A percentile compares a stretch with the other conserved stretches of the same genome.
phyloP scores from a whole-genome alignment of 176 grass and related monocot species.

The Pharus latifolius region DNA sequence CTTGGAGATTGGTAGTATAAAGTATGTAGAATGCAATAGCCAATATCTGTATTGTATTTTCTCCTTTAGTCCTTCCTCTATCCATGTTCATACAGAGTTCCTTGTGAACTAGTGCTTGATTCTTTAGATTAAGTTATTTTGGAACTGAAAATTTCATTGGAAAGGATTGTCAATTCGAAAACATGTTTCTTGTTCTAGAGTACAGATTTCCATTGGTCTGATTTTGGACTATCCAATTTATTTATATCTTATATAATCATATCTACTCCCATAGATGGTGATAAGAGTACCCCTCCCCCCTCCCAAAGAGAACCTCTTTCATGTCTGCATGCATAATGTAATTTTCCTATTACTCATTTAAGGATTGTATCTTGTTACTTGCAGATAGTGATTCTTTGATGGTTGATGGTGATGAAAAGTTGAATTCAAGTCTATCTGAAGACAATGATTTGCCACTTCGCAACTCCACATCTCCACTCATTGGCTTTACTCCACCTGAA shows the following conservation, averaged over 20 bases:
- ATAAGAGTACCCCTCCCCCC: too few relatives aligned
- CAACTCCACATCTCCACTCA: constrained; percentile 15
- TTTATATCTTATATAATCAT: not conserved
- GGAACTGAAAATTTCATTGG: not conserved
- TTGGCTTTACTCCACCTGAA: constrained; percentile 8
- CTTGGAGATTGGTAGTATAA: not conserved
- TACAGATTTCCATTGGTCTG: not conserved
- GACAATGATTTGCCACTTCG: constrained; percentile 15
- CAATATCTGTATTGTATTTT: not conserved
- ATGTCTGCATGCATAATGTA: not conserved
- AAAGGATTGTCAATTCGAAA: not conserved
- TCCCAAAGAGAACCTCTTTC: not conserved
- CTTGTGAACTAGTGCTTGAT: not conserved
- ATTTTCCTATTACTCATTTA: not conserved
- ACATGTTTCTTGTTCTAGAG: not conserved
- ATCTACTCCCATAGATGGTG: not conserved
- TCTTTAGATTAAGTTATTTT: not conserved
- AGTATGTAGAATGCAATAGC: not conserved
- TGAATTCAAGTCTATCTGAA: not conserved
- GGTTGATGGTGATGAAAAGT: constrained; percentile 14
- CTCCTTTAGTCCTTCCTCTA: not conserved
- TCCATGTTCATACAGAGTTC: not conserved
- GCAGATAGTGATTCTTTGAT: constrained; percentile 50
- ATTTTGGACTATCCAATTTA: not conserved
- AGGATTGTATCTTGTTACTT: constrained; percentile 2